Evolutionary conservation across 2,329 filamentous ascomycete genomes (phyloP).

Genomic region (Sodiomyces alkalinus): DNA sequence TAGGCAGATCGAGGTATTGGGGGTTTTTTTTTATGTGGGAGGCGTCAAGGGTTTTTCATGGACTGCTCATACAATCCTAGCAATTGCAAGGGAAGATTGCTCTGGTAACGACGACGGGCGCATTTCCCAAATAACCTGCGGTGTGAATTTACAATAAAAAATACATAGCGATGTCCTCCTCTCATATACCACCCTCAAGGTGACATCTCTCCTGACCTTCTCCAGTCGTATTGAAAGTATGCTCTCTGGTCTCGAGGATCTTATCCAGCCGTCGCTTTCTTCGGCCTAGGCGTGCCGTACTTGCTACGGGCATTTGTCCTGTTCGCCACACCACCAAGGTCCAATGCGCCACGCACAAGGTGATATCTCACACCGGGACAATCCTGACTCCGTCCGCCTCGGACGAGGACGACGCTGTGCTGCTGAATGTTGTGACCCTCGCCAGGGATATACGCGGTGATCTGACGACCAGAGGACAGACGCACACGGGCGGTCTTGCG

Average conservation of each 20-base stretch:
- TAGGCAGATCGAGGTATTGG: no score
- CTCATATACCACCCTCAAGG: not conserved
- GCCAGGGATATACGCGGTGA: slow-evolving; percentile 90
- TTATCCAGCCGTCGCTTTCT: slow-evolving; percentile 50
- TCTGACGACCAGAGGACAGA: slow-evolving; percentile 69
- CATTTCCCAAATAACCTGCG: no score
- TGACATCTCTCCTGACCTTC: slow-evolving; percentile 2
- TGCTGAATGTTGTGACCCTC: slow-evolving; percentile 99
- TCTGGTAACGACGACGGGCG: no score
- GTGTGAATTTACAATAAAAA: slow-evolving; percentile 1
- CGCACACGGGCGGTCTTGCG: slow-evolving; percentile 88
- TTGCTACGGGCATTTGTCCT: slow-evolving; percentile 79
- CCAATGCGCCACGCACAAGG: slow-evolving; percentile 76
- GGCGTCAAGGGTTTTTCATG: slow-evolving; percentile 8
- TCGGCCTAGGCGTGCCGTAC: slow-evolving; percentile 98
- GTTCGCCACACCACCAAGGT: slow-evolving; percentile 84
- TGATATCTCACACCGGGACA: slow-evolving; percentile 97
- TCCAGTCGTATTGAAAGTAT: not conserved
- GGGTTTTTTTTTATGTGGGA: no score
- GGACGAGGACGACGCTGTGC: slow-evolving; percentile 93
- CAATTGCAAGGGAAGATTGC: slow-evolving; percentile 4
- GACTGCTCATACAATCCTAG: slow-evolving; percentile 3
- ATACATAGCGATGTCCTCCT: no score
- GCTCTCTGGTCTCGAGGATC: no score
- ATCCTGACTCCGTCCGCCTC: slow-evolving; percentile 86